These are phyloP conservation scores for Lecanosticta acicola DNA, from an alignment of 2,329 filamentous ascomycete species.

Conservation along the genomic window DNA sequence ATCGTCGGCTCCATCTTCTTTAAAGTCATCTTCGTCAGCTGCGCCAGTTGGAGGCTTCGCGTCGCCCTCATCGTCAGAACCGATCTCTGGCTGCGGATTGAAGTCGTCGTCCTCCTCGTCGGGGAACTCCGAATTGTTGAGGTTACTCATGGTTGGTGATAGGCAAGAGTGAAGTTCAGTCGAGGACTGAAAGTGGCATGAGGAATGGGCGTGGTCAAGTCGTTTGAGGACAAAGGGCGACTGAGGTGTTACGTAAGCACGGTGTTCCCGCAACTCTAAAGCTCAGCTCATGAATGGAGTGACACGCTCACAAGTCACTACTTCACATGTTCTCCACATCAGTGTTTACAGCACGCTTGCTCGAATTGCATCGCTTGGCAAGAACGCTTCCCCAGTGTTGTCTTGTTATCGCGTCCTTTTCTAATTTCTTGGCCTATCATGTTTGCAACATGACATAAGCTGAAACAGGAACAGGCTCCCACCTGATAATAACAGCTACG, in stretches of 20 bases:
- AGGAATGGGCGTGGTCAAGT: not conserved
- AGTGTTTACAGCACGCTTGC: too few relatives aligned
- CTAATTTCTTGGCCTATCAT: not conserved
- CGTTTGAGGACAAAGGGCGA: not conserved
- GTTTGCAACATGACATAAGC: not conserved
- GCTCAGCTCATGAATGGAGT: too few relatives aligned
- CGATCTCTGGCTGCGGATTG: constrained; percentile 70
- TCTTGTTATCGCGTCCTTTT: not conserved
- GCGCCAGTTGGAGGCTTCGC: constrained; percentile 38
- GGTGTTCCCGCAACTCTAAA: too few relatives aligned
- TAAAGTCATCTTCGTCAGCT: constrained; percentile 41
- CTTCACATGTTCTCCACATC: too few relatives aligned
- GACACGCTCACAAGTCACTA: too few relatives aligned
- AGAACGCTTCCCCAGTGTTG: too few relatives aligned
- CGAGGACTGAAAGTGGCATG: not conserved
- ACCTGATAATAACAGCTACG: not conserved
- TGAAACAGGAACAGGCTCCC: not conserved
- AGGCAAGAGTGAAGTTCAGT: not conserved
- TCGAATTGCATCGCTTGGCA: too few relatives aligned
- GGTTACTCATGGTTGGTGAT: constrained; percentile 31
- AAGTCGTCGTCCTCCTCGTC: constrained; percentile 78
- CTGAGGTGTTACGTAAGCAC: not conserved
- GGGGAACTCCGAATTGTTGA: constrained; percentile 48
- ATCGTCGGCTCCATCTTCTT: constrained; percentile 49
- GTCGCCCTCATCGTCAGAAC: constrained; percentile 63